A percentile compares a stretch with the other conserved stretches of the same genome.
Conservation (phyloP, 1,284 basidiomycete species). For the Naganishia sp. region DNA sequence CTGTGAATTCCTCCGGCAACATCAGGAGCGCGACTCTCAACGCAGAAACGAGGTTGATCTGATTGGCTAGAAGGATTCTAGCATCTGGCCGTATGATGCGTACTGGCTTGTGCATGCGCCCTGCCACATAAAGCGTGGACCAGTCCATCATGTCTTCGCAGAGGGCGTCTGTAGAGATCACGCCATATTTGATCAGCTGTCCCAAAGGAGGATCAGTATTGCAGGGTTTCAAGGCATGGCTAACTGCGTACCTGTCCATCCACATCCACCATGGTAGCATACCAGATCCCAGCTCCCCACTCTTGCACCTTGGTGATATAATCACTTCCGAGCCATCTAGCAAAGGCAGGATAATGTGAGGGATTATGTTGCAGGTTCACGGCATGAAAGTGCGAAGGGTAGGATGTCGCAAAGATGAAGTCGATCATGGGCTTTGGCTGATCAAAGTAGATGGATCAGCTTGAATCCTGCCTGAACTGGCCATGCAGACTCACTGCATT, state of each 20-base stretch:
- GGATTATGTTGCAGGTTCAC: conserved; percentile 91
- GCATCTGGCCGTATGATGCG: conserved; percentile 50
- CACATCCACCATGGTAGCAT: conserved; percentile 84
- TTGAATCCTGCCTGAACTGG: background rate
- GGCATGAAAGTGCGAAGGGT: conserved; percentile 87
- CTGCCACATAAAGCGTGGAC: conserved; percentile 90
- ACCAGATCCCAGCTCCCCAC: conserved; percentile 88
- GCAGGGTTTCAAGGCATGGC: no score
- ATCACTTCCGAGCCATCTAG: conserved; percentile 74
- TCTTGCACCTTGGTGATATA: conserved; percentile 77
- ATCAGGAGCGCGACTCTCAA: conserved; percentile 74
- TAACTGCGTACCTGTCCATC: conserved; percentile 69
- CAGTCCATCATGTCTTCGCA: conserved; percentile 89
- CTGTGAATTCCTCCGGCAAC: conserved; percentile 66
- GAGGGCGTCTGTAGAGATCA: conserved; percentile 86
- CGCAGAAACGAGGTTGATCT: conserved; percentile 88
- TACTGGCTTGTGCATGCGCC: conserved; percentile 92
- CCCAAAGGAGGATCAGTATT: background rate
- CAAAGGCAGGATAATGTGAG: conserved; percentile 82
- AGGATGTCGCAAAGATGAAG: conserved; percentile 91
- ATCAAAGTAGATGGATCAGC: no score
- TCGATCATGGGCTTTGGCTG: conserved; percentile 69
- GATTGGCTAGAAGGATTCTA: conserved; percentile 83
- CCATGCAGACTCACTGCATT: conserved; percentile 39
- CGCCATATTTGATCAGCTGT: conserved; percentile 84